Percentiles rank a stretch among this genome's conserved stretches.
Evolutionary conservation across 169 alveolate genomes (phyloP).

Genomic region (Eimeria acervulina): DNA sequence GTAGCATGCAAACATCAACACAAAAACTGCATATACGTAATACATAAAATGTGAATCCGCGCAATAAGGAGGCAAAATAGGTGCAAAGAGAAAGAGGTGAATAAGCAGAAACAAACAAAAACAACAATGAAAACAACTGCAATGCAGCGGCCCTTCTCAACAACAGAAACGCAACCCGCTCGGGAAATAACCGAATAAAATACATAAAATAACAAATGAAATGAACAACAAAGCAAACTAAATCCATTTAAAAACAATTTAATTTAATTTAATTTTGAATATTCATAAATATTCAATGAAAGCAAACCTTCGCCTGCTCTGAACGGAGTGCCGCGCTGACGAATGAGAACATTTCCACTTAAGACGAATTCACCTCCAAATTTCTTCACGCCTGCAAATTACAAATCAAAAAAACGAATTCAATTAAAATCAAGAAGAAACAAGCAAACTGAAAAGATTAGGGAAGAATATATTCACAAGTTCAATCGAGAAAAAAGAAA

Average conservation of each 20-base stretch:
- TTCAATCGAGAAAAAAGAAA: too few relatives aligned
- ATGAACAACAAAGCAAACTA: background rate
- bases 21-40: too few relatives aligned
- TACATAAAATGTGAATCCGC: too few relatives aligned
- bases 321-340: conserved; percentile 93
- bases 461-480: too few relatives aligned
- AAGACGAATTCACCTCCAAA: conserved; percentile 91
- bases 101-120: background rate
- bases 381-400: conserved; percentile 86
- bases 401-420: background rate
- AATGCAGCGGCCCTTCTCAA: too few relatives aligned
- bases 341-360: conserved; percentile 91
- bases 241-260: background rate
- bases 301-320: conserved; percentile 92
- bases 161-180: too few relatives aligned
- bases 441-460: too few relatives aligned
- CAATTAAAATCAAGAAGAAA: too few relatives aligned
- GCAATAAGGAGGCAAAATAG: too few relatives aligned
- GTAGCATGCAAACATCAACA: too few relatives aligned
- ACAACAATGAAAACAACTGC: background rate
- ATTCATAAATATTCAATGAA: background rate
- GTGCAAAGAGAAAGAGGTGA: background rate
- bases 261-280: background rate
- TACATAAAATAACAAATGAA: too few relatives aligned
- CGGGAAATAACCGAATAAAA: too few relatives aligned